phyloP scores from a whole-genome alignment of 192 early-diverging fungal species.

The Backusella psychrophila region DNA sequence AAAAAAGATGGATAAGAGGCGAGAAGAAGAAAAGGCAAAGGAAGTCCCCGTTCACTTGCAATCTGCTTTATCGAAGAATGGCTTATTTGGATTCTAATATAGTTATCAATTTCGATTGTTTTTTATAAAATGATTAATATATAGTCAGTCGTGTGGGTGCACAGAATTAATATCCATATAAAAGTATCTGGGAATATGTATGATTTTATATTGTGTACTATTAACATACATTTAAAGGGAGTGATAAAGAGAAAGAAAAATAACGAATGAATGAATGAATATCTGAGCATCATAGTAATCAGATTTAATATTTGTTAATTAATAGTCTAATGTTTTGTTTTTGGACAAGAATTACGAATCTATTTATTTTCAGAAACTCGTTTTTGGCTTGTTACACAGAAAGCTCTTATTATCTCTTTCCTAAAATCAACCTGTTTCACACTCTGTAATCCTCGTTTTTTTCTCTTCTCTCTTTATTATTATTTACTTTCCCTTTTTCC shows the following conservation, averaged over 20 bases:
- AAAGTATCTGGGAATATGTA: not conserved
- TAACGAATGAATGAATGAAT: not conserved
- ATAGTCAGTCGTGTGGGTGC: not conserved
- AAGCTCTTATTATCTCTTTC: slow-evolving; percentile 1
- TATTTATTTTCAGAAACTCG: not conserved
- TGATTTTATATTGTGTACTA: not conserved
- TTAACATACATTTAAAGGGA: not conserved
- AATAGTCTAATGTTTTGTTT: not conserved
- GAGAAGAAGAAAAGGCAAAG: slow-evolving; percentile 30
- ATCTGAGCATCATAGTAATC: not conserved
- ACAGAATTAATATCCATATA: not conserved
- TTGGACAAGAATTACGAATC: not conserved
- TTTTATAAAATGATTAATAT: not conserved
- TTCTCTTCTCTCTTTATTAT: not conserved
- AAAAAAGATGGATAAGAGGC: slow-evolving; percentile 31
- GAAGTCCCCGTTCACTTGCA: slow-evolving; percentile 27
- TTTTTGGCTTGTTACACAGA: not conserved
- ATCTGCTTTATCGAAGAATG: slow-evolving; percentile 24
- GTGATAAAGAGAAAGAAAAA: not conserved
- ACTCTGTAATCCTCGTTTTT: slow-evolving; percentile 7
- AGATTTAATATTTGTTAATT: not conserved
- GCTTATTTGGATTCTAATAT: slow-evolving; percentile 24
- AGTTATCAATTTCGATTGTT: not conserved
- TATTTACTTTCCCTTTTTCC: not conserved
- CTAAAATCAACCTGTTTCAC: slow-evolving; percentile 3